Percentiles rank a stretch among this genome's conserved stretches.
Evolutionary conservation across 257 asterid species (phyloP).

Genomic region (Apocynum venetum): DNA sequence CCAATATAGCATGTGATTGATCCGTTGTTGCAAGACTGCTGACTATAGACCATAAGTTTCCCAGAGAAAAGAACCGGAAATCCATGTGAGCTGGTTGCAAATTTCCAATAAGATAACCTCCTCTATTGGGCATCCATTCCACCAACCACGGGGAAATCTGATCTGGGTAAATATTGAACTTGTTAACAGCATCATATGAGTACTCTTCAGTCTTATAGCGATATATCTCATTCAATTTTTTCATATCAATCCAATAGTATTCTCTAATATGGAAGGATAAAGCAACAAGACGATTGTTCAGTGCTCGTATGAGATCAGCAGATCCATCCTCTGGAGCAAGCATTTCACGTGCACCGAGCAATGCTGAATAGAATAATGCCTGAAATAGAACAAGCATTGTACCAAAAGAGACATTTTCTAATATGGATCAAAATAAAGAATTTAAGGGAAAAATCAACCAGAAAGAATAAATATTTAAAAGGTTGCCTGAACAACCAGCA

Average conservation of each 20-base stretch:
- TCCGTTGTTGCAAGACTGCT: slow-evolving; percentile 49
- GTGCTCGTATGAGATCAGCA: slow-evolving; percentile 56
- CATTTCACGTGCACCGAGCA: slow-evolving; percentile 72
- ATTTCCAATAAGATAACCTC: slow-evolving; percentile 69
- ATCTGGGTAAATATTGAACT: slow-evolving; percentile 75
- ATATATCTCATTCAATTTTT: slow-evolving; percentile 61
- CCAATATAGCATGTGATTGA: slow-evolving; percentile 70
- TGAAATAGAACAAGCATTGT: slow-evolving; percentile 24
- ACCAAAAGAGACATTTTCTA: neutral
- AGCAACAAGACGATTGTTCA: slow-evolving; percentile 71
- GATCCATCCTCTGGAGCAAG: slow-evolving; percentile 69
- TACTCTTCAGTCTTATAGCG: slow-evolving; percentile 78
- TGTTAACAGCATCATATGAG: slow-evolving; percentile 72
- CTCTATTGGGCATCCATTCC: slow-evolving; percentile 71
- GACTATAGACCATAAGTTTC: slow-evolving; percentile 67
- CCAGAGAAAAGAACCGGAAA: slow-evolving; percentile 71
- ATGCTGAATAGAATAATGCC: slow-evolving; percentile 70
- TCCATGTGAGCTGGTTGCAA: slow-evolving; percentile 85
- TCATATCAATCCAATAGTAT: slow-evolving; percentile 72
- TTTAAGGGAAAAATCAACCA: neutral
- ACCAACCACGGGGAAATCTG: slow-evolving; percentile 75
- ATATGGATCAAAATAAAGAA: neutral
- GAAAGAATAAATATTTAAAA: neutral
- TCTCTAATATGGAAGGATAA: slow-evolving; percentile 71
- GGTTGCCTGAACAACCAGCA: neutral